A percentile compares a stretch with the other conserved stretches of the same genome.
These are phyloP conservation scores for Juglanconis sp. DNA, from an alignment of 2,329 filamentous ascomycete genomes.

Conservation along the genomic window DNA sequence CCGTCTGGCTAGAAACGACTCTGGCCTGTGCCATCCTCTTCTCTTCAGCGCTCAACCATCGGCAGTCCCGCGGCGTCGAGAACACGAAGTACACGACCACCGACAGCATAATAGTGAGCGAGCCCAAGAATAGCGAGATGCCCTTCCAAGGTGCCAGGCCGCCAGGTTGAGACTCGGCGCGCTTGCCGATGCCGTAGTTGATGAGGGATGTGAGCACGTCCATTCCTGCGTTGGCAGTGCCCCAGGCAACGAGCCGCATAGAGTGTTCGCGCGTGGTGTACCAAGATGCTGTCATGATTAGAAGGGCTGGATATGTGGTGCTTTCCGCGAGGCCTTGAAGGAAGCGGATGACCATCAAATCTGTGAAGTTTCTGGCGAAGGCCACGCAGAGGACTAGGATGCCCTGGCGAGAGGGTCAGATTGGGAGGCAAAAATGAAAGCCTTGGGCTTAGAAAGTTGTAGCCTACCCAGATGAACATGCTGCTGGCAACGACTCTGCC, in stretches of 20 bases:
- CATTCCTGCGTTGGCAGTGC: conserved; percentile 31
- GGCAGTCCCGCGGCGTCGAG: conserved; percentile 29
- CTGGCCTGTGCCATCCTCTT: conserved; percentile 29
- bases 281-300: conserved; percentile 31
- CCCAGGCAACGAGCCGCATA: conserved; percentile 29
- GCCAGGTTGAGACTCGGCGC: conserved; percentile 13
- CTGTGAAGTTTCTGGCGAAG: conserved; percentile 28
- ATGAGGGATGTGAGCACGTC: conserved; percentile 29
- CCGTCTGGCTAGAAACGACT: conserved; percentile 27
- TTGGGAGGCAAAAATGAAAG: conserved; percentile 16
- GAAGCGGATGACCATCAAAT: conserved; percentile 27
- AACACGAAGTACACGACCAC: conserved; percentile 27
- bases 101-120: conserved; percentile 24
- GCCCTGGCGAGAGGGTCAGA: background rate
- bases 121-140: conserved; percentile 29
- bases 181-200: conserved; percentile 26
- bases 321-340: conserved; percentile 30
- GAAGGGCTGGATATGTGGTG: conserved; percentile 28
- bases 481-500: conserved; percentile 32
- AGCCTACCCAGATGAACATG: conserved; percentile 27
- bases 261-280: conserved; percentile 31
- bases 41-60: conserved; percentile 29
- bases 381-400: conserved; percentile 28
- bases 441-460: background rate
- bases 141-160: conserved; percentile 23